Evolutionary conservation across 192 early-diverging fungal species (phyloP).

Genomic region (Spizellomyces sp.): DNA sequence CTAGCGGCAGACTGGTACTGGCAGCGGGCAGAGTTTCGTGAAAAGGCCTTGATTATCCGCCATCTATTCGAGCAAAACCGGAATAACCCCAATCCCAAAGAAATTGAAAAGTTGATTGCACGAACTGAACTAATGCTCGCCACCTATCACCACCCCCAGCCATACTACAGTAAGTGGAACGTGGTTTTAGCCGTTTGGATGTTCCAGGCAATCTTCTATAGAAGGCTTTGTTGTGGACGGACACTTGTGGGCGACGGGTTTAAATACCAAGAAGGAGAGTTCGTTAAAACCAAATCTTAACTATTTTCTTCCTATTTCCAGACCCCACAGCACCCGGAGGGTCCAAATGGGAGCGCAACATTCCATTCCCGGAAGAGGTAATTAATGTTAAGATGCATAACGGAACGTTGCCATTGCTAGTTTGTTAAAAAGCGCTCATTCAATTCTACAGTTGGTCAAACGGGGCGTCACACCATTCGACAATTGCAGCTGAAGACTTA

Average conservation of each 20-base stretch:
- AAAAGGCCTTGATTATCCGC: slow-evolving; percentile 82
- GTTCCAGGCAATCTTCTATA: neutral
- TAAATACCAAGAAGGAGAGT: too few species aligned
- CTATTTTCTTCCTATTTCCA: slow-evolving; percentile 31
- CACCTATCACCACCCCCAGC: slow-evolving; percentile 77
- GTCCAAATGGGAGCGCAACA: slow-evolving; percentile 83
- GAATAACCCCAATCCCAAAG: slow-evolving; percentile 68
- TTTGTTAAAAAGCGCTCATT: neutral
- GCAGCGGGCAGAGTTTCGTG: slow-evolving; percentile 74
- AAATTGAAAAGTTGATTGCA: slow-evolving; percentile 66
- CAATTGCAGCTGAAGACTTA: slow-evolving; percentile 32
- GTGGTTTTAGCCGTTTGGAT: slow-evolving; percentile 12
- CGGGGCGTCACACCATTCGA: slow-evolving; percentile 45
- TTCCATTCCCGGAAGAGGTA: slow-evolving; percentile 69
- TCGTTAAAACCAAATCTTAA: neutral
- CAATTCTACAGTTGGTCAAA: slow-evolving; percentile 22
- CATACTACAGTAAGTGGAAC: slow-evolving; percentile 73
- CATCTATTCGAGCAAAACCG: slow-evolving; percentile 82
- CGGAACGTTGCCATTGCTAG: slow-evolving; percentile 2
- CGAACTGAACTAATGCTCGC: slow-evolving; percentile 75
- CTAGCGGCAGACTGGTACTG: slow-evolving; percentile 89
- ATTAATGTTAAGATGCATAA: slow-evolving; percentile 5
- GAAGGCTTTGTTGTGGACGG: too few species aligned
- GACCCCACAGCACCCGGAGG: slow-evolving; percentile 71
- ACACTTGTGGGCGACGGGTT: too few species aligned